Conservation (phyloP, 768 basidiomycete species). For the Phallus indusiatus region DNA sequence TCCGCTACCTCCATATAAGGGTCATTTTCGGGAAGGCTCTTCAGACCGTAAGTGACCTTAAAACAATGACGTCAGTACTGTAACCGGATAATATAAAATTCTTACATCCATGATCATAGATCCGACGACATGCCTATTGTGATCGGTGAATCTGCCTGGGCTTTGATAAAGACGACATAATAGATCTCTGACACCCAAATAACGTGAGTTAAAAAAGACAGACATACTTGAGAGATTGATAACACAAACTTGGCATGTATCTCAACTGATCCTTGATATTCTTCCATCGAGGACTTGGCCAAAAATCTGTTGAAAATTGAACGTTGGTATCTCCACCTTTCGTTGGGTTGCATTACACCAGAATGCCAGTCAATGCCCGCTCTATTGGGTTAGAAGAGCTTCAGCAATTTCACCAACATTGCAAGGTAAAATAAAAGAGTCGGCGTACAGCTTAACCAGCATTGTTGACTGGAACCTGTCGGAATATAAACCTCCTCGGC, state of each 20-base stretch:
- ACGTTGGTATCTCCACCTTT: not conserved
- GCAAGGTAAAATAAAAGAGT: not conserved
- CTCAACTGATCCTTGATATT: not conserved
- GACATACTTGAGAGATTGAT: too few species aligned
- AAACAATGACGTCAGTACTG: too few species aligned
- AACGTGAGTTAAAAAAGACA: not conserved
- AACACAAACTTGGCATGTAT: not conserved
- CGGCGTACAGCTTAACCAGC: not conserved
- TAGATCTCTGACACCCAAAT: not conserved
- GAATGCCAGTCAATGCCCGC: not conserved
- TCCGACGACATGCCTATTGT: not conserved
- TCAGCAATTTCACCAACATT: not conserved
- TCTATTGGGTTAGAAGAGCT: not conserved
- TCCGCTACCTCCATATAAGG: not conserved
- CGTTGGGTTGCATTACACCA: not conserved
- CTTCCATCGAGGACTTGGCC: not conserved
- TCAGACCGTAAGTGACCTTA: not conserved
- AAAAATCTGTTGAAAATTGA: not conserved
- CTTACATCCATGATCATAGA: not conserved
- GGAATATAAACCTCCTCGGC: not conserved
- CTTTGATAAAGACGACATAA: not conserved
- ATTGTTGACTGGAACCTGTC: not conserved
- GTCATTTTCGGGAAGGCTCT: not conserved
- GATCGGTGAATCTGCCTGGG: not conserved
- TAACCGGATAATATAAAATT: not conserved